Evolutionary conservation across 129 eudicot species (phyloP), one percentile per base, ranked within the genome.

Genomic region (Chrysanthemum makinoi): DNA sequence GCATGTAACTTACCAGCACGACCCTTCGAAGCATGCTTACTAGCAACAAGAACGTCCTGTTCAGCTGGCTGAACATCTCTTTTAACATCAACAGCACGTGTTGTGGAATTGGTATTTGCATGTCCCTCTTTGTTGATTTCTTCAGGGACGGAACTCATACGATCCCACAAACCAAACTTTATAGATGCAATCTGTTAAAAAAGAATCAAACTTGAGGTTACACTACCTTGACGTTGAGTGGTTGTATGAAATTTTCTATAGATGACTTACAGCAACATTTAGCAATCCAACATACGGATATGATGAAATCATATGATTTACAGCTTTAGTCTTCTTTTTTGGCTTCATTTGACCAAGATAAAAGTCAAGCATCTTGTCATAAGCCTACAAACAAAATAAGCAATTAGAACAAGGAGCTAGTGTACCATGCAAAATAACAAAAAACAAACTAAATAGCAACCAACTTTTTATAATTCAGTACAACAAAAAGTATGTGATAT

Each of bases 201-300:
- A 69, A 30, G 6, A 26, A 39, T 33, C 57, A 56, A 53, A n/a
- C 22, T 6, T 10, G n/a, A 46, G n/a, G 48, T 9, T 26, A 53
- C 26, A 39, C 65, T 17, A 46, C 53, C 64, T 51, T 33, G 18
- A 49, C 8, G 62, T 58, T 30, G 3, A 16, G 68, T 51, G 16
- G 3, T 19, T 50, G 69, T 47, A 76, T 24, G 44, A 48, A 18
- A 39, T 18, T 30, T 7, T 20, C 14, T 14, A 67, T 64, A 57
- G 72, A 55, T 59, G 33, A 85, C 98, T 86, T 80, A 93, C 98
- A 74, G 98, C 95, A 69, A 88, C 91, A 77, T 89, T 81, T 49
- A 89, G 84, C 85, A 93, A 87, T 66, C 89, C 96, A 73, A 68
- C 66, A 60, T 76, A 78, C 39, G 96, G 98, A 68, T 86, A 74